Percentiles rank a stretch among this genome's conserved stretches.
These are phyloP conservation scores for Parastagonospora avenae DNA, from an alignment of 2,329 filamentous ascomycete species.

Conservation along the genomic window DNA sequence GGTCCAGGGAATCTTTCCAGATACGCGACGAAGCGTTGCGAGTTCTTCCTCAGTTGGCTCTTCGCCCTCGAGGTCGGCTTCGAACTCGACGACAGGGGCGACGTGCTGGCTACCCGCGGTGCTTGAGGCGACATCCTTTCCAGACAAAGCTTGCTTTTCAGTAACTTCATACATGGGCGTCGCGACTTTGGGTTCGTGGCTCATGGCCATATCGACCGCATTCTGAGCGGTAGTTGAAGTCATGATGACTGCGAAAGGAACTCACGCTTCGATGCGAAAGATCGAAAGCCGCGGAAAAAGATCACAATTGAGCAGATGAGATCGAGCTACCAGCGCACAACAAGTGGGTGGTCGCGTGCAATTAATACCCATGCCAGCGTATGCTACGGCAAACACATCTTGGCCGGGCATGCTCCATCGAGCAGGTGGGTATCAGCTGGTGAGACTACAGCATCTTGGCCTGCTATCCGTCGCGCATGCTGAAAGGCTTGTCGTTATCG, in stretches of 20 bases:
- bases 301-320: background rate
- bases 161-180: slow-evolving; percentile 38
- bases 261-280: too few relatives aligned
- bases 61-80: slow-evolving; percentile 42
- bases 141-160: slow-evolving; percentile 40
- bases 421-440: slow-evolving; percentile 34
- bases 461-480: slow-evolving; percentile 9
- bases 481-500: slow-evolving; percentile 23
- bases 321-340: background rate
- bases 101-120: slow-evolving; percentile 21
- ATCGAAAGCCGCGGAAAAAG: too few relatives aligned
- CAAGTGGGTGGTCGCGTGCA: background rate
- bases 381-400: slow-evolving; percentile 17
- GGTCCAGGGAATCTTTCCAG: slow-evolving; percentile 67
- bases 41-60: slow-evolving; percentile 67
- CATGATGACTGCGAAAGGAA: slow-evolving; percentile 27
- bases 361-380: slow-evolving; percentile 3
- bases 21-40: slow-evolving; percentile 65
- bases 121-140: slow-evolving; percentile 37
- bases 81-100: slow-evolving; percentile 32
- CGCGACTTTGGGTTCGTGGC: slow-evolving; percentile 40
- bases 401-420: slow-evolving; percentile 32
- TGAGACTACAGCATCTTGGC: slow-evolving; percentile 33
- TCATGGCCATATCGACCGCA: slow-evolving; percentile 41
- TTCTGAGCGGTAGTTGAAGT: slow-evolving; percentile 38